phyloP scores from a whole-genome alignment of 306 rosid genomes.

The Inga leiocalycina region DNA sequence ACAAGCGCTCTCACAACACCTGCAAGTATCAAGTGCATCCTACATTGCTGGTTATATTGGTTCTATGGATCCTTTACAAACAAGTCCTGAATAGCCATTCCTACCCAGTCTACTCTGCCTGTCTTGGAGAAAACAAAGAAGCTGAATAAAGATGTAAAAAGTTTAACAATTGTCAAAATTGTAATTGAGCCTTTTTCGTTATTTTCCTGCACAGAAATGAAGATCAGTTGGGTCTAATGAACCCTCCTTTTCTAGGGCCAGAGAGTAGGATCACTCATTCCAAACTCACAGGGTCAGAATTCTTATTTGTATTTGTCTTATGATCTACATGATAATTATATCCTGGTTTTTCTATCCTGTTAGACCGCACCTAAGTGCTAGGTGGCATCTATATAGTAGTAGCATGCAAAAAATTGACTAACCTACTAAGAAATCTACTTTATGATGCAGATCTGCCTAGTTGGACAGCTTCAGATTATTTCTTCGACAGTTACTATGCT shows the following conservation, averaged over 20 bases:
- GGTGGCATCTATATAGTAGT: conserved; percentile 26
- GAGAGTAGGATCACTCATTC: conserved; percentile 31
- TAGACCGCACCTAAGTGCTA: conserved; percentile 30
- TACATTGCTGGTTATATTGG: conserved; percentile 20
- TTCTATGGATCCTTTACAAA: background rate
- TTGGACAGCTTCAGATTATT: conserved; percentile 98
- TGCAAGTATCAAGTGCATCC: conserved; percentile 18
- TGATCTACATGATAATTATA: conserved; percentile 13
- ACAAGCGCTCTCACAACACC: background rate
- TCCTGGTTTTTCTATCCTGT: conserved; percentile 26
- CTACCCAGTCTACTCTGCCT: conserved; percentile 24
- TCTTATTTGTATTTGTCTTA: conserved; percentile 5
- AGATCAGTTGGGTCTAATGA: conserved; percentile 18
- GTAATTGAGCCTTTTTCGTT: conserved; percentile 21
- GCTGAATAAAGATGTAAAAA: conserved; percentile 28
- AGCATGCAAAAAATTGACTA: conserved; percentile 24
- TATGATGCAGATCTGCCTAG: conserved; percentile 79
- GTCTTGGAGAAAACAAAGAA: conserved; percentile 22
- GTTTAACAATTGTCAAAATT: conserved; percentile 32
- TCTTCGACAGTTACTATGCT: conserved; percentile 89
- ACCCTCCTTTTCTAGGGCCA: conserved; percentile 19
- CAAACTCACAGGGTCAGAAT: conserved; percentile 29
- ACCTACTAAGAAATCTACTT: conserved; percentile 9
- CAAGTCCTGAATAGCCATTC: conserved; percentile 8
- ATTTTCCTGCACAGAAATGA: conserved; percentile 25